Evolutionary conservation across 176 grass and related monocot species (phyloP).

Genomic region (Carex kokanica): DNA sequence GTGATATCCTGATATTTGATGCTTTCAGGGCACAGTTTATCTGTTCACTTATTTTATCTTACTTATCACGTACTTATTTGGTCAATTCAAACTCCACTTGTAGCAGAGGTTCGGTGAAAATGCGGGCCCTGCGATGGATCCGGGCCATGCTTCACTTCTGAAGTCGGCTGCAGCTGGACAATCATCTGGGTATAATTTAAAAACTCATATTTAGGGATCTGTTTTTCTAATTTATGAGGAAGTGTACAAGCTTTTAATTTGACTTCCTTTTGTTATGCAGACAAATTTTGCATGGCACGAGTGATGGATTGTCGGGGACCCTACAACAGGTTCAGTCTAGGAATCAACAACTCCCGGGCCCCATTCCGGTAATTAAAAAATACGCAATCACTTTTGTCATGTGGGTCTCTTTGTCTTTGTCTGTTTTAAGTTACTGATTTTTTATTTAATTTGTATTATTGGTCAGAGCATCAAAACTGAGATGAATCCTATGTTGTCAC

Average conservation of each 20-base stretch:
- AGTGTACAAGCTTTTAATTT: neutral
- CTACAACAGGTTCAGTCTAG: conserved; percentile 85
- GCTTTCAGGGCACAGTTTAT: neutral
- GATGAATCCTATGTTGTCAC: conserved; percentile 80
- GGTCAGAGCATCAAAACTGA: conserved; percentile 85
- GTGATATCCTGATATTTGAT: neutral
- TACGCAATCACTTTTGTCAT: neutral
- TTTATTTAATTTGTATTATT: conserved; percentile 35
- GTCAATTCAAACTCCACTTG: conserved; percentile 34
- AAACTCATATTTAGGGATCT: neutral
- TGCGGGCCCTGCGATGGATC: conserved; percentile 71
- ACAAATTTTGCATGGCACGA: conserved; percentile 81
- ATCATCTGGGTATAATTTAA: conserved; percentile 66
- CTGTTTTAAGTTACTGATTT: neutral
- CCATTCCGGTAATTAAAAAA: conserved; percentile 52
- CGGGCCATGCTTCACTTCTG: conserved; percentile 68
- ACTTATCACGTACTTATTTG: conserved; percentile 13
- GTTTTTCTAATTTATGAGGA: neutral
- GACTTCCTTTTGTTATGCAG: conserved; percentile 28
- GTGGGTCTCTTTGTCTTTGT: neutral
- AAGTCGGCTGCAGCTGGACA: conserved; percentile 85
- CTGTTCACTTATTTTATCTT: neutral
- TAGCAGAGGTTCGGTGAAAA: conserved; percentile 91
- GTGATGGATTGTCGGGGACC: conserved; percentile 72
- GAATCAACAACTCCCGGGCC: conserved; percentile 78